These are phyloP conservation scores for Nemania abortiva DNA, from an alignment of 2,329 filamentous ascomycete genomes.

Conservation along the genomic window DNA sequence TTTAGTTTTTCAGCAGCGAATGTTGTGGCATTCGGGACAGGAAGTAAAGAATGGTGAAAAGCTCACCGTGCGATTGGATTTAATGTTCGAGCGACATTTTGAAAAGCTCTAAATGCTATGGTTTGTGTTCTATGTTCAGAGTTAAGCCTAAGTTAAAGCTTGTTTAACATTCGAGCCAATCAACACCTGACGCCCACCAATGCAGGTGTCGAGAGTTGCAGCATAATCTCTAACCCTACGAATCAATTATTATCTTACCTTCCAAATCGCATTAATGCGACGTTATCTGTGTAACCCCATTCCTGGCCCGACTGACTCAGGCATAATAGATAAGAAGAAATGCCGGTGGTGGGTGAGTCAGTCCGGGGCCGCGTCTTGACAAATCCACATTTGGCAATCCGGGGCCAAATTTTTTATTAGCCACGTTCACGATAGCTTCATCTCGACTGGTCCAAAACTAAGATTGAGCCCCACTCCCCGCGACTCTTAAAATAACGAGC, in stretches of 20 bases:
- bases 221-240: not conserved
- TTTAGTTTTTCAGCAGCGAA: slow-evolving; percentile 51
- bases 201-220: not conserved
- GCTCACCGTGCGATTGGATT: slow-evolving; percentile 49
- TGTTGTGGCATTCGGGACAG: slow-evolving; percentile 52
- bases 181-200: not conserved
- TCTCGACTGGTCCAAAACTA: slow-evolving; percentile 41
- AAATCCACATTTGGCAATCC: slow-evolving; percentile 33
- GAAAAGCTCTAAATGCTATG: slow-evolving; percentile 30
- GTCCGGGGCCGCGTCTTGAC: slow-evolving; percentile 18
- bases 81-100: slow-evolving; percentile 48
- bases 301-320: not conserved
- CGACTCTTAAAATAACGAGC: slow-evolving; percentile 12
- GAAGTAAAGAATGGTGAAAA: slow-evolving; percentile 50
- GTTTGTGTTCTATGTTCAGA: not conserved
- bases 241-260: not conserved
- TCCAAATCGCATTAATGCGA: not conserved
- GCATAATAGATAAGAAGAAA: slow-evolving; percentile 3
- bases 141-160: not conserved
- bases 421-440: slow-evolving; percentile 46
- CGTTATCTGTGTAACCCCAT: slow-evolving; percentile 16
- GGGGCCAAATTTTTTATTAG: slow-evolving; percentile 31
- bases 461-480: slow-evolving; percentile 35
- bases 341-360: slow-evolving; percentile 23
- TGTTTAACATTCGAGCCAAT: not conserved